Base-by-base conservation (phyloP, 2,329 filamentous ascomycete species). In the Diaporthe vexans region DNA sequence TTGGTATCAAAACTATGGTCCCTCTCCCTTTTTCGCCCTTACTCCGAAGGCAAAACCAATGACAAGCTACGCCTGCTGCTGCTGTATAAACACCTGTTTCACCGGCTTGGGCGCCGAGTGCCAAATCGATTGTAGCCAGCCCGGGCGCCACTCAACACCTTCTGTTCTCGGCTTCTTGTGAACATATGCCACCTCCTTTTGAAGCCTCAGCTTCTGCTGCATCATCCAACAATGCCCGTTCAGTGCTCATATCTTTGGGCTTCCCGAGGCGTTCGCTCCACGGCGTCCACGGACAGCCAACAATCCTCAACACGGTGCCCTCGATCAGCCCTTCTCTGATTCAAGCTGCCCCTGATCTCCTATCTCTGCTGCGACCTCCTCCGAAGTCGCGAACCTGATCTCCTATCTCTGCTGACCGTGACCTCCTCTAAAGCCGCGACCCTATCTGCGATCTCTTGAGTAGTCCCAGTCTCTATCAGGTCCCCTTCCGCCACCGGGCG, bases 371-470 rank as follows among this genome's bases (percentile, higher is more conserved):
- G 29, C 29, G 29, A 29, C 29, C 29, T 29, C 29, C 29, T 29
- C 29, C 29, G 10, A 11, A 29, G 29, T 26, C 11, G 13, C 24
- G 33, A 5, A 4, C 29, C 24, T 4, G 19, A 46, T 5, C 8
- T 13, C 13, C 46, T 33, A 24, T 7, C 35, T 21, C 29, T 83
- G 78, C 46, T 85, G 83, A 68, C 85, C 83, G 59, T 83, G 77
- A 68, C 83, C 81, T 70, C 83, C 80, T 74, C 80, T 79, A 78
- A 80, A 77, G 72, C 81, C 78, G 69, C 82, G 81, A 68, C 82
- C 81, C 51, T 84, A 83, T 74, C 83, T 76, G 26, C 80, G 79
- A 29, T 72, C 72, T 67, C 72, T 74, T 5, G 63, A 6, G 33
- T 68, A 68, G 26, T 76, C 74, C 68, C 72, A 71, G 26, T 74